Conservation (phyloP, 345 rosid species). For the Eucalyptus pumila region DNA sequence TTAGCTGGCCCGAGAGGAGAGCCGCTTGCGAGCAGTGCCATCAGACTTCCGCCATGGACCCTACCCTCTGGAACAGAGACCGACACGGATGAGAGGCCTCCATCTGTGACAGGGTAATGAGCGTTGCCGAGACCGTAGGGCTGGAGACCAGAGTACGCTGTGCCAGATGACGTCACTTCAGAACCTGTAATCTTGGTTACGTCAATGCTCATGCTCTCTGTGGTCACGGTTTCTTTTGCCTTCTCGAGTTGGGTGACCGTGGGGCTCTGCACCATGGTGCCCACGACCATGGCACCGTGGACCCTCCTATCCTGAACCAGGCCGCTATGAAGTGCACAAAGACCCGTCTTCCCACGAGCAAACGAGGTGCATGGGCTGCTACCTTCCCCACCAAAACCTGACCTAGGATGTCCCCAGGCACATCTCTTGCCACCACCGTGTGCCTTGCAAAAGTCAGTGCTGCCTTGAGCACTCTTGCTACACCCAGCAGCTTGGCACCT, state of each 20-base stretch:
- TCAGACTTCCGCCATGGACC: slow-evolving; percentile 93
- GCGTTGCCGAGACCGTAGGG: slow-evolving; percentile 8
- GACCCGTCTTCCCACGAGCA: slow-evolving; percentile 82
- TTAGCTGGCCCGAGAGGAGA: slow-evolving; percentile 19
- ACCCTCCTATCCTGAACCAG: slow-evolving; percentile 81
- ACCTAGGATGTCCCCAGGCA: slow-evolving; percentile 76
- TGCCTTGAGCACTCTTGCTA: slow-evolving; percentile 95
- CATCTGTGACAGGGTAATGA: slow-evolving; percentile 1
- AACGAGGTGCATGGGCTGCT: slow-evolving; percentile 67
- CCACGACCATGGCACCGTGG: slow-evolving; percentile 64
- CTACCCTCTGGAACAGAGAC: slow-evolving; percentile 75
- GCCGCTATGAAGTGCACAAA: slow-evolving; percentile 78
- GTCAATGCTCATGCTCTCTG: slow-evolving; percentile 57
- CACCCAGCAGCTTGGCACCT: slow-evolving; percentile 80
- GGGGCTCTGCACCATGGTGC: slow-evolving; percentile 42
- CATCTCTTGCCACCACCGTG: slow-evolving; percentile 98
- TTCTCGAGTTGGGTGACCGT: slow-evolving; percentile 28
- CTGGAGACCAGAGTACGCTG: slow-evolving; percentile 17
- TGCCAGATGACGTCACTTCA: slow-evolving; percentile 13
- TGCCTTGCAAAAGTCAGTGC: slow-evolving; percentile 98
- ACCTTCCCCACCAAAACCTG: slow-evolving; percentile 19
- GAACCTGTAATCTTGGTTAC: slow-evolving; percentile 7
- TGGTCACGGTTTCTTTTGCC: slow-evolving; percentile 30
- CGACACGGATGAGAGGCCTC: slow-evolving; percentile 4
- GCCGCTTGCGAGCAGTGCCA: slow-evolving; percentile 56